A percentile compares a stretch with the other conserved stretches of the same genome.
Evolutionary conservation across 257 asterid species (phyloP).

Genomic region (Plantago elongata): DNA sequence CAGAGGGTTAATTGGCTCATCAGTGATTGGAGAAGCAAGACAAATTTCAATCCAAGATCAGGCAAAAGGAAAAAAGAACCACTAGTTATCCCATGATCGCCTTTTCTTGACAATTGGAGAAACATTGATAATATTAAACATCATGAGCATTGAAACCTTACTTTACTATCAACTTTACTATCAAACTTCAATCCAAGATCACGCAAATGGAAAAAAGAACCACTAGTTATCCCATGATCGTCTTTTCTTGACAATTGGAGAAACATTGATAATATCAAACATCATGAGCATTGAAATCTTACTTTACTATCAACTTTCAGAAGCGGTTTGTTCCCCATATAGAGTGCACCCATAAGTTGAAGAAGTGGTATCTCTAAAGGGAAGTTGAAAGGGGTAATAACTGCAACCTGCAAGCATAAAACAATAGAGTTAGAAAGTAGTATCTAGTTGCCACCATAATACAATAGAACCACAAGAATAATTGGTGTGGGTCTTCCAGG

Average conservation of each 20-base stretch:
- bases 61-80: not conserved
- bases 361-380: conserved; percentile 96
- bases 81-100: not conserved
- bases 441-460: conserved; percentile 13
- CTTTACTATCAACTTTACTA: conserved; percentile 99
- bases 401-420: conserved; percentile 50
- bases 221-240: not conserved
- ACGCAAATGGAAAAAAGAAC: not conserved
- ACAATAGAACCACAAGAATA: not conserved
- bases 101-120: not conserved
- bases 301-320: conserved; percentile 98
- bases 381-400: conserved; percentile 89
- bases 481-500: not conserved
- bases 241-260: not conserved
- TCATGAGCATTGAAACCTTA: conserved; percentile 15
- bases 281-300: conserved; percentile 3
- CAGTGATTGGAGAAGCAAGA: not conserved
- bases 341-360: conserved; percentile 97
- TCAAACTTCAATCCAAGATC: no score
- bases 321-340: conserved; percentile 97
- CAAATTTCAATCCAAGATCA: not conserved
- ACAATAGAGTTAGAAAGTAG: not conserved
- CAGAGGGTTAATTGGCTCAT: not conserved
- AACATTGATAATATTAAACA: not conserved
- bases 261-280: not conserved